Percentiles rank a stretch among this genome's conserved stretches.
Evolutionary conservation across 768 basidiomycete genomes (phyloP).

Genomic region (Rhodotorula paludigena): DNA sequence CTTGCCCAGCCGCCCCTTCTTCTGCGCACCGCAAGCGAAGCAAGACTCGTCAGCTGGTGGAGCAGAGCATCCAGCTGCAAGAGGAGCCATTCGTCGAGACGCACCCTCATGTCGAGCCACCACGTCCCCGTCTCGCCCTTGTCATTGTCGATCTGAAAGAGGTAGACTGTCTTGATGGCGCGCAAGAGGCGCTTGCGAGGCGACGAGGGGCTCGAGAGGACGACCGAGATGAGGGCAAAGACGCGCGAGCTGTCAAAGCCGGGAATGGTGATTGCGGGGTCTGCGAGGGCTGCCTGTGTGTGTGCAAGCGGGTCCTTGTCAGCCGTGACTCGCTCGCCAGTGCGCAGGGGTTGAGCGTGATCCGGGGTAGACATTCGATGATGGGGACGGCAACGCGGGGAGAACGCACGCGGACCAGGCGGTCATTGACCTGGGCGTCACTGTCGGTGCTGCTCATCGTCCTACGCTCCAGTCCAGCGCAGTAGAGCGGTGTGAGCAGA

Average conservation of each 20-base stretch:
- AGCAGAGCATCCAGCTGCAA: background rate
- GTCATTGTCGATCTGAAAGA: slow-evolving; percentile 12
- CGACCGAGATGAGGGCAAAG: slow-evolving; percentile 28
- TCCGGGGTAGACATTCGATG: no score
- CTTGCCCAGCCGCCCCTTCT: slow-evolving; percentile 11
- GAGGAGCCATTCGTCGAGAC: background rate
- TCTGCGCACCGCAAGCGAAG: background rate
- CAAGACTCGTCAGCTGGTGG: background rate
- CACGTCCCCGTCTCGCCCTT: slow-evolving; percentile 11
- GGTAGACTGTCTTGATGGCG: slow-evolving; percentile 22
- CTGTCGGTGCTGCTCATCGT: background rate
- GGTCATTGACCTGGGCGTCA: slow-evolving; percentile 8
- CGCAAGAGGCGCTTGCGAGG: slow-evolving; percentile 18
- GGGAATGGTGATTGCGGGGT: slow-evolving; percentile 12
- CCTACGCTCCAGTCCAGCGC: no score
- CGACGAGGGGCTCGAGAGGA: slow-evolving; percentile 10
- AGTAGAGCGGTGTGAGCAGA: background rate
- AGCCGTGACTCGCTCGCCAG: no score
- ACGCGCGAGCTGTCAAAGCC: slow-evolving; percentile 21
- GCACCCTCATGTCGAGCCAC: slow-evolving; percentile 35
- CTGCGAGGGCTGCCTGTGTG: slow-evolving; percentile 16
- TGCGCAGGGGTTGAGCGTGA: no score
- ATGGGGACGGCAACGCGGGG: no score
- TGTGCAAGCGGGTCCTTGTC: no score
- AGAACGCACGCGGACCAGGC: slow-evolving; percentile 14